Evolutionary conservation across 1,139 yeast genomes (phyloP).

Genomic region (Blastobotrys capitulatus): DNA sequence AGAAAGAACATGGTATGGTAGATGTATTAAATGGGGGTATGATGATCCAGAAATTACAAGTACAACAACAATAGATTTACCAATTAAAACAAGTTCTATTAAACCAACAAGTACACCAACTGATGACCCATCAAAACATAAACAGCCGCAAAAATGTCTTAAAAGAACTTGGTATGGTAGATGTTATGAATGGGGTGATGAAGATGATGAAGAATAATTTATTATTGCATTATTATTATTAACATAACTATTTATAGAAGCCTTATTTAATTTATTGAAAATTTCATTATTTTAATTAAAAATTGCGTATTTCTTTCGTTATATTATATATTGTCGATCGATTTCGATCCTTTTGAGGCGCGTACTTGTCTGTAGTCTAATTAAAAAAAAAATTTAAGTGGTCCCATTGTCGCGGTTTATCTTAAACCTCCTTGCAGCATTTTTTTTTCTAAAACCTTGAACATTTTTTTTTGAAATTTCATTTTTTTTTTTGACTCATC

Average conservation of each 20-base stretch:
- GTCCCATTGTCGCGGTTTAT: too few species aligned
- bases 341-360: background rate
- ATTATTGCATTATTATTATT: too few species aligned
- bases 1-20: conserved; percentile 26
- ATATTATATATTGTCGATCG: background rate
- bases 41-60: conserved; percentile 1
- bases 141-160: conserved; percentile 17
- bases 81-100: conserved; percentile 7
- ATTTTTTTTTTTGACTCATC: too few species aligned
- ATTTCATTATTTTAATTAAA: background rate
- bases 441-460: background rate
- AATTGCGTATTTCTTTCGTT: background rate
- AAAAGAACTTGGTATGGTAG: conserved; percentile 27
- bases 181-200: conserved; percentile 18
- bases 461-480: background rate
- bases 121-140: conserved; percentile 4
- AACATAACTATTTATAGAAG: background rate
- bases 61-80: conserved; percentile 6
- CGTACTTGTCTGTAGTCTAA: too few species aligned
- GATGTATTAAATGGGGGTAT: conserved; percentile 18
- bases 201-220: background rate
- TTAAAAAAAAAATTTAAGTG: too few species aligned
- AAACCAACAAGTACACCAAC: conserved; percentile 14
- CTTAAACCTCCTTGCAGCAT: too few species aligned
- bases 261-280: too few species aligned